Evolutionary conservation across 2,329 filamentous ascomycete genomes (phyloP).

Genomic region (Colletotrichum sojae): DNA sequence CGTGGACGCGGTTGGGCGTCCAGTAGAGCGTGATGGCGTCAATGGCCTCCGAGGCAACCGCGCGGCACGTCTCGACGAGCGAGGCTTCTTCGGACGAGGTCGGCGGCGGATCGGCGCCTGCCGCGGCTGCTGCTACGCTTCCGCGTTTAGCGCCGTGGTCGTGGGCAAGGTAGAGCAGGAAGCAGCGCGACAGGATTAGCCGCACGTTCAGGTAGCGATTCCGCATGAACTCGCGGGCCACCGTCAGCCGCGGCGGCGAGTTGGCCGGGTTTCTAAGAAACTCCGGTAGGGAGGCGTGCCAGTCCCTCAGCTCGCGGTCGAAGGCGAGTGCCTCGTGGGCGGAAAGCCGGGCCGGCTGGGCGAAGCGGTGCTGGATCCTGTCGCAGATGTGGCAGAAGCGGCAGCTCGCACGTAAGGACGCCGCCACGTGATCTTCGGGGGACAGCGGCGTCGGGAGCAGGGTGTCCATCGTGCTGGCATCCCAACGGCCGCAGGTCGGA

Average conservation of each 20-base stretch:
- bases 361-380: constrained; percentile 49
- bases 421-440: constrained; percentile 46
- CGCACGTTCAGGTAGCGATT: constrained; percentile 50
- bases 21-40: constrained; percentile 50
- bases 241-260: constrained; percentile 45
- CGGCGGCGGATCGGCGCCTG: constrained; percentile 11
- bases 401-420: constrained; percentile 46
- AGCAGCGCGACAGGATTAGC: constrained; percentile 45
- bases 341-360: constrained; percentile 45
- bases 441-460: constrained; percentile 43
- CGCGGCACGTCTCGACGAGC: constrained; percentile 45
- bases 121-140: constrained; percentile 1
- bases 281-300: constrained; percentile 45
- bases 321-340: constrained; percentile 46
- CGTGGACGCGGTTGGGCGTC: constrained; percentile 50
- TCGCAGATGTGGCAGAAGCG: constrained; percentile 50
- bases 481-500: constrained; percentile 50
- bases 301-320: constrained; percentile 47
- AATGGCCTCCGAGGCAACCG: constrained; percentile 48
- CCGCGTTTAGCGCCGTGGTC: constrained; percentile 39
- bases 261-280: constrained; percentile 43
- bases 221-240: constrained; percentile 48
- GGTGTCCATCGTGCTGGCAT: constrained; percentile 50
- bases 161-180: constrained; percentile 45
- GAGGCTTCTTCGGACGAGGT: constrained; percentile 43